A percentile compares a stretch with the other conserved stretches of the same genome.
phyloP scores from a whole-genome alignment of 148 eudicot genomes.

The Fagopyrum tataricum region DNA sequence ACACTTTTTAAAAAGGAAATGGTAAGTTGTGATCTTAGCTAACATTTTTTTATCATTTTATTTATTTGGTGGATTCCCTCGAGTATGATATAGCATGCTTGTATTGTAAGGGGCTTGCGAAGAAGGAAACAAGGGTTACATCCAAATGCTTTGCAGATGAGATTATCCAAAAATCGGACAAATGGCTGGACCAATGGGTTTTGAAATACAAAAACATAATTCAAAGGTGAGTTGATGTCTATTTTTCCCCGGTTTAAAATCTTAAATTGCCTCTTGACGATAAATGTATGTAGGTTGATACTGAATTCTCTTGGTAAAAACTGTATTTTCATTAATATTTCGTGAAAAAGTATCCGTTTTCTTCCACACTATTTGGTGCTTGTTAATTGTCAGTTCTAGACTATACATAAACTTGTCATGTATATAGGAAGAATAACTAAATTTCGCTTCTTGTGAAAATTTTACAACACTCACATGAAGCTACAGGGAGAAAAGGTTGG shows the following conservation, averaged over 20 bases:
- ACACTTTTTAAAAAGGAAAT: slow-evolving; percentile 81
- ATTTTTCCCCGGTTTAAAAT: background rate
- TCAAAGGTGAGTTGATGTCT: slow-evolving; percentile 51
- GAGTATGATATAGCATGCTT: slow-evolving; percentile 10
- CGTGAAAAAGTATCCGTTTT: too few relatives aligned
- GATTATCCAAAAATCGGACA: slow-evolving; percentile 72
- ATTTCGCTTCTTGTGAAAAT: background rate
- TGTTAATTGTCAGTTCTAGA: too few relatives aligned
- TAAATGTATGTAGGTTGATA: background rate
- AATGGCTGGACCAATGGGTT: slow-evolving; percentile 81
- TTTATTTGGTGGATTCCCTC: background rate
- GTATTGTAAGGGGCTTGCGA: slow-evolving; percentile 62
- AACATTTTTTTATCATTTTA: background rate
- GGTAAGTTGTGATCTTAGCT: slow-evolving; percentile 33
- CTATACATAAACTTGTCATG: too few relatives aligned
- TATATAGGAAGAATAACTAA: too few relatives aligned
- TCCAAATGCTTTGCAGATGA: slow-evolving; percentile 72
- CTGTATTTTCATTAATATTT: background rate
- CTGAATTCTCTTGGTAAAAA: background rate
- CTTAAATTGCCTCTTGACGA: background rate
- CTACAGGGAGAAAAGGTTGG: slow-evolving; percentile 86
- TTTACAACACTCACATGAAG: slow-evolving; percentile 49
- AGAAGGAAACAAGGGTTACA: slow-evolving; percentile 89
- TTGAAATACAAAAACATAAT: slow-evolving; percentile 74
- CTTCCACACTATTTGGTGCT: too few relatives aligned